A percentile compares a stretch with the other conserved stretches of the same genome.
Evolutionary conservation across 2,329 filamentous ascomycete species (phyloP).

Genomic region (Arthrobotrys iridis): DNA sequence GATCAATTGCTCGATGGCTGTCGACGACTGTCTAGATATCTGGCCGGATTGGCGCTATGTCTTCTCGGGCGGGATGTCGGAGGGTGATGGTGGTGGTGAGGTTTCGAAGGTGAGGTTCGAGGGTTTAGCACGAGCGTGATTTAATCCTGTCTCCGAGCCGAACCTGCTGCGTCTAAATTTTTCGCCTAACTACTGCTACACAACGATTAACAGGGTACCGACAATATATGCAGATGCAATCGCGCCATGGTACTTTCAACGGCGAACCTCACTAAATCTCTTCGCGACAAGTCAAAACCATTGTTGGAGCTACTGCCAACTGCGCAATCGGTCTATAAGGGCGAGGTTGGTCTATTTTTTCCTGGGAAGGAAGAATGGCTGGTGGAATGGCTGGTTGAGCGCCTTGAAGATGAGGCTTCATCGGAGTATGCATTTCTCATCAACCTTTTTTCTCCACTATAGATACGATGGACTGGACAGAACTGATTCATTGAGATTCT

Average conservation of each 20-base stretch:
- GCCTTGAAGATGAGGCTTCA: slow-evolving; percentile 30
- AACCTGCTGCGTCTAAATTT: slow-evolving; percentile 12
- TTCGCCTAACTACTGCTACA: no score
- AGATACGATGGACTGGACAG: no score
- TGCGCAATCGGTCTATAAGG: slow-evolving; percentile 49
- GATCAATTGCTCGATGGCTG: slow-evolving; percentile 25
- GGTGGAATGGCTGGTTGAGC: slow-evolving; percentile 72
- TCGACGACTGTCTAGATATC: slow-evolving; percentile 1
- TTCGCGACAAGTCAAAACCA: slow-evolving; percentile 59
- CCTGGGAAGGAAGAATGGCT: slow-evolving; percentile 72
- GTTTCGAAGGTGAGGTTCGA: slow-evolving; percentile 1
- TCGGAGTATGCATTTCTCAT: slow-evolving; percentile 19
- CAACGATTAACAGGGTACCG: no score
- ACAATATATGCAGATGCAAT: not conserved
- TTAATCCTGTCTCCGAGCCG: slow-evolving; percentile 26
- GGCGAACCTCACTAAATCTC: slow-evolving; percentile 60
- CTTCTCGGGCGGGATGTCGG: not conserved
- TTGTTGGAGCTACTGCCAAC: slow-evolving; percentile 55
- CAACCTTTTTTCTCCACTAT: not conserved
- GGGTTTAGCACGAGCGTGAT: slow-evolving; percentile 43
- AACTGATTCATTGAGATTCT: not conserved
- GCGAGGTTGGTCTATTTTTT: slow-evolving; percentile 47
- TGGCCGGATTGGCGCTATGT: not conserved
- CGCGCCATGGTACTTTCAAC: slow-evolving; percentile 59
- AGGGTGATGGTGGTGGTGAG: not conserved